Percentiles rank a stretch among this genome's conserved stretches.
Conservation (phyloP, 352 stramenopile species). For the Phytopythium helicoides region DNA sequence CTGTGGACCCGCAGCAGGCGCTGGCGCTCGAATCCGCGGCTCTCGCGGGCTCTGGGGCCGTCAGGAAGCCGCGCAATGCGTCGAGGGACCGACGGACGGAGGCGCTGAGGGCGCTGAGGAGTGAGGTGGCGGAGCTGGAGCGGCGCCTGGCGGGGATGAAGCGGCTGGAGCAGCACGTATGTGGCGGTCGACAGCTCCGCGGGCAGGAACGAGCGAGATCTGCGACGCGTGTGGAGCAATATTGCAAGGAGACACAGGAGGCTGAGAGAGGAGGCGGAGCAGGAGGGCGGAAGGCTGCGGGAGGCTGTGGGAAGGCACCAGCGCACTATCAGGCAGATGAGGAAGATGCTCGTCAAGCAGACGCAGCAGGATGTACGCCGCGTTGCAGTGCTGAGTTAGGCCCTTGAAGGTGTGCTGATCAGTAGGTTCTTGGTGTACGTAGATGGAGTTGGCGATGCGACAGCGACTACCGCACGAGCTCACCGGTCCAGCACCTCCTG, state of each 20-base stretch:
- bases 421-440: background rate
- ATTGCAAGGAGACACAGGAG: background rate
- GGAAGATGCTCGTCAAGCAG: conserved; percentile 2
- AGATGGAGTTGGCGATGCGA: background rate
- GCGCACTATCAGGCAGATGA: background rate
- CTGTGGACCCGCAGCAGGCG: too few species aligned
- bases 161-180: conserved; percentile 5
- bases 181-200: too few species aligned
- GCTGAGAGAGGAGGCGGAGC: background rate
- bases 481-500: background rate
- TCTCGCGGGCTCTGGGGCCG: background rate
- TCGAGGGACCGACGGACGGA: conserved; percentile 14
- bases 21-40: background rate
- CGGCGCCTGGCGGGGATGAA: conserved; percentile 12
- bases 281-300: background rate
- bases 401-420: background rate
- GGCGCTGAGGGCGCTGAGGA: conserved; percentile 18
- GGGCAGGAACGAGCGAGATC: background rate
- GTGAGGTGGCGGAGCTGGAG: conserved; percentile 19
- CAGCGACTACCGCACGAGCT: background rate
- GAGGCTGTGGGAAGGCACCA: background rate
- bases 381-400: background rate
- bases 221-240: background rate
- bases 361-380: background rate
- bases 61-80: background rate